phyloP scores from a whole-genome alignment of 225 moss, liverwort and hornwort genomes.

The Thuidium tamariscinum region DNA sequence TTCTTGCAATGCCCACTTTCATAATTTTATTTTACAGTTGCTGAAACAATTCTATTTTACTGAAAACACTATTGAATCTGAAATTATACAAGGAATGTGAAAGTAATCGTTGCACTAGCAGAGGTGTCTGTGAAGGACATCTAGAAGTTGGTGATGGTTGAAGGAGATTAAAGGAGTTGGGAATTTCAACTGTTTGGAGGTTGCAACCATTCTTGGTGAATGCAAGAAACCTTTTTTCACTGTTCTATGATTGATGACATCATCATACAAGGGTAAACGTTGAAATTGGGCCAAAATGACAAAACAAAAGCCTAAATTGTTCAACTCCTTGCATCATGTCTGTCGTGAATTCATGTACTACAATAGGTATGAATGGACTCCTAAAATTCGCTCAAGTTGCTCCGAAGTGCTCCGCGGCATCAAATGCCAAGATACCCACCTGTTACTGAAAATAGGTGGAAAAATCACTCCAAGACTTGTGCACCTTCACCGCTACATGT shows the following conservation, averaged over 20 bases:
- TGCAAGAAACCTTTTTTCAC: conserved; percentile 51
- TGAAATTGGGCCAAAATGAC: not conserved
- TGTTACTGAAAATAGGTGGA: conserved; percentile 52
- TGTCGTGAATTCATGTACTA: not conserved
- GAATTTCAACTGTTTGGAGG: conserved; percentile 24
- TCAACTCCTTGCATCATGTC: not conserved
- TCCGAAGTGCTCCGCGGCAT: not conserved
- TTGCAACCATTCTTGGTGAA: conserved; percentile 51
- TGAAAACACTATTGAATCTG: not conserved
- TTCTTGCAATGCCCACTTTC: not conserved
- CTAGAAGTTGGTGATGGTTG: not conserved
- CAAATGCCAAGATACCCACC: conserved; percentile 1
- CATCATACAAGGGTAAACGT: not conserved
- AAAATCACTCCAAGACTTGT: conserved; percentile 71
- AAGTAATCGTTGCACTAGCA: not conserved
- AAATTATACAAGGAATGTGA: not conserved
- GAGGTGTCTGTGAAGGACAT: not conserved
- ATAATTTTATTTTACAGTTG: not conserved
- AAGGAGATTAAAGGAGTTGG: not conserved
- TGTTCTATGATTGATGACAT: conserved; percentile 16
- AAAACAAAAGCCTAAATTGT: not conserved
- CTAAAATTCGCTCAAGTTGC: not conserved
- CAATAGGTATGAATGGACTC: not conserved
- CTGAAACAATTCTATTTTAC: not conserved
- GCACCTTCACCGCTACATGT: conserved; percentile 91